Conservation (phyloP, 257 asterid genomes). For the Rhazya stricta region DNA sequence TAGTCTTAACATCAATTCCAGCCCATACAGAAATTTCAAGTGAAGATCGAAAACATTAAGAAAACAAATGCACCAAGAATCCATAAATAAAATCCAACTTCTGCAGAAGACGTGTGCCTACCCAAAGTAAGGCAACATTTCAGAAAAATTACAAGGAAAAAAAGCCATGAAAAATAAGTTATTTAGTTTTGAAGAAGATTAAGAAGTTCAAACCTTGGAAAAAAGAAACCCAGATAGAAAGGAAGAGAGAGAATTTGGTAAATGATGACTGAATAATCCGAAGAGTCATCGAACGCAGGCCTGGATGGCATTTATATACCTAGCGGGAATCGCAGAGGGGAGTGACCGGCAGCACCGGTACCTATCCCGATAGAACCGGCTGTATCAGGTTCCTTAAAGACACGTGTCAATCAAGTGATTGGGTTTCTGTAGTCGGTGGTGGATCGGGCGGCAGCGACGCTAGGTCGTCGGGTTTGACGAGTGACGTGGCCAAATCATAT, state of each 20-base stretch:
- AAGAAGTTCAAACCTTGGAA: slow-evolving; percentile 41
- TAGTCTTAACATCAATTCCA: slow-evolving; percentile 14
- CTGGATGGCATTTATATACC: slow-evolving; percentile 36
- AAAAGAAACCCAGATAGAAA: slow-evolving; percentile 21
- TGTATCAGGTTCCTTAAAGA: slow-evolving; percentile 32
- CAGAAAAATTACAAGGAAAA: neutral
- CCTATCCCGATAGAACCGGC: slow-evolving; percentile 30
- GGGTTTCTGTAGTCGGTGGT: slow-evolving; percentile 31
- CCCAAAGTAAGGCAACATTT: neutral
- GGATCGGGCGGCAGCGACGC: slow-evolving; percentile 51
- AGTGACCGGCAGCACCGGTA: slow-evolving; percentile 47
- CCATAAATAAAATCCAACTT: slow-evolving; percentile 1
- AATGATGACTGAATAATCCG: slow-evolving; percentile 20
- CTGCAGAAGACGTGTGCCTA: slow-evolving; percentile 9
- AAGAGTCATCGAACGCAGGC: neutral
- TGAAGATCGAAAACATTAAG: slow-evolving; percentile 34
- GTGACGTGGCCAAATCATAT: slow-evolving; percentile 38
- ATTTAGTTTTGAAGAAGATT: neutral
- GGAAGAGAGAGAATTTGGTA: slow-evolving; percentile 18
- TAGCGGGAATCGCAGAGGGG: slow-evolving; percentile 49
- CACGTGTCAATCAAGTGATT: slow-evolving; percentile 31
- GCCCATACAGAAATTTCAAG: slow-evolving; percentile 16
- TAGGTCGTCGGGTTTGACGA: slow-evolving; percentile 25
- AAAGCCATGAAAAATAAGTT: neutral
- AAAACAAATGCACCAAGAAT: slow-evolving; percentile 1